Percentiles rank a stretch among this genome's conserved stretches.
These are phyloP conservation scores for Purpureocillium takamizusanense DNA, from an alignment of 2,329 filamentous ascomycete genomes.

Conservation along the genomic window DNA sequence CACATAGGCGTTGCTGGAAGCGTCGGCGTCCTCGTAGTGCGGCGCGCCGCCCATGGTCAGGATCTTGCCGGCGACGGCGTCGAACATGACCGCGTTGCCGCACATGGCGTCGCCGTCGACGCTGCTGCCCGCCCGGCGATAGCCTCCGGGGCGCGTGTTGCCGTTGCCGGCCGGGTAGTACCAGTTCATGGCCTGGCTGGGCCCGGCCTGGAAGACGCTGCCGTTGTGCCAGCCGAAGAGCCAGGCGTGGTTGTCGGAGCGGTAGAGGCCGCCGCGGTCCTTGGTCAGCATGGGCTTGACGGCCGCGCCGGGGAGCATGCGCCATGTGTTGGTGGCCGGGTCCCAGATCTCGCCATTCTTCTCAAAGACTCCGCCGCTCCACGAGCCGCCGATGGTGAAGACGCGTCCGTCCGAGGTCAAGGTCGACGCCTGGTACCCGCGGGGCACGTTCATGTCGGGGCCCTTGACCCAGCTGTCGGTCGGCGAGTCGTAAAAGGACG, in stretches of 20 bases:
- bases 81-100: slow-evolving; percentile 48
- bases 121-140: slow-evolving; percentile 16
- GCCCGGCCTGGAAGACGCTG: slow-evolving; percentile 45
- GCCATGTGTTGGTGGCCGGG: slow-evolving; percentile 36
- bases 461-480: slow-evolving; percentile 27
- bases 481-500: slow-evolving; percentile 35
- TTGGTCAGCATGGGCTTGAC: slow-evolving; percentile 42
- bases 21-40: slow-evolving; percentile 32
- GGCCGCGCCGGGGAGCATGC: slow-evolving; percentile 27
- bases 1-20: slow-evolving; percentile 35
- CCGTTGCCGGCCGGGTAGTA: slow-evolving; percentile 37
- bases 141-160: slow-evolving; percentile 28
- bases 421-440: slow-evolving; percentile 44
- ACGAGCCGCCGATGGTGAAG: slow-evolving; percentile 50
- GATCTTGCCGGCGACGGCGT: slow-evolving; percentile 48
- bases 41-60: slow-evolving; percentile 40
- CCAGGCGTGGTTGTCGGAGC: slow-evolving; percentile 21
- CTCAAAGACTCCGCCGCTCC: slow-evolving; percentile 33
- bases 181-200: slow-evolving; percentile 45
- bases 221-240: slow-evolving; percentile 34
- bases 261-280: slow-evolving; percentile 38
- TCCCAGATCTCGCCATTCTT: slow-evolving; percentile 51
- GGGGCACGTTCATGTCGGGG: slow-evolving; percentile 31
- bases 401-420: slow-evolving; percentile 43
- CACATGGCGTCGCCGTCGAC: slow-evolving; percentile 40